Evolutionary conservation across 2,329 filamentous ascomycete genomes (phyloP), one percentile per base, ranked within the genome.

Genomic region (Pseudogymnoascus sp.): DNA sequence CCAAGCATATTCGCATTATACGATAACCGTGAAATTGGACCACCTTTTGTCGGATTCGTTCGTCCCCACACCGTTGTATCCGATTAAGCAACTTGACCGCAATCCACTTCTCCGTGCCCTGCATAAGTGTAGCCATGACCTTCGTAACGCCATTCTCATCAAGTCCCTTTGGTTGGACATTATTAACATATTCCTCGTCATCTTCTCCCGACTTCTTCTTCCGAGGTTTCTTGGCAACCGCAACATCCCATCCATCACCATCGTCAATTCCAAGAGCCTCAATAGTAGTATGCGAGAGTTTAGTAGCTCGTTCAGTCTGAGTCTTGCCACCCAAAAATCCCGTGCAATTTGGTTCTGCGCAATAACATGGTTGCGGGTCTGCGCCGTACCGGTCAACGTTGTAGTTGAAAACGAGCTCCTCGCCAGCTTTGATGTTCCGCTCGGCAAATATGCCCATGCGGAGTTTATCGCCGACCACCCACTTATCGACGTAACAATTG

Each of bases 91-190:
- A 81, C 77, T 97, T 97, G 77, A 97, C 92, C 2, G 91, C 92
- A 75, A 99, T 97, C 95, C 95, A 99, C 77, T 97, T 97, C 81
- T 99, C 95, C 77, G 96, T 96, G 82, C 91, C 96, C 75, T 97
- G 93, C 86, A 96, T 93, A 64, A 99, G 85, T 62, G 92, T 89
- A 23, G 93, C 93, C 91, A 97, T 96, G 75, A 97, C 91, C 77
- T 96, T 96, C 71, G 89, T 91, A 66, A 96, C 91, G 66, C 89
- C 91, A 64, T 89, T 85, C 71, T 95, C 90, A 68, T 91, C 87
- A 65, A 97, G 83, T 59, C 84, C 86, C 71, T 87, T 90, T 61
- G 90, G 87, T 74, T 93, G 85, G 65, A 96, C 83, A 74, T 91
- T 93, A 76, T 92, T 95, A 75, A 97, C 89, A 73, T 97, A 97